Evolutionary conservation across 805 yeast genomes (phyloP).

Genomic region (Starmera pachycereana): DNA sequence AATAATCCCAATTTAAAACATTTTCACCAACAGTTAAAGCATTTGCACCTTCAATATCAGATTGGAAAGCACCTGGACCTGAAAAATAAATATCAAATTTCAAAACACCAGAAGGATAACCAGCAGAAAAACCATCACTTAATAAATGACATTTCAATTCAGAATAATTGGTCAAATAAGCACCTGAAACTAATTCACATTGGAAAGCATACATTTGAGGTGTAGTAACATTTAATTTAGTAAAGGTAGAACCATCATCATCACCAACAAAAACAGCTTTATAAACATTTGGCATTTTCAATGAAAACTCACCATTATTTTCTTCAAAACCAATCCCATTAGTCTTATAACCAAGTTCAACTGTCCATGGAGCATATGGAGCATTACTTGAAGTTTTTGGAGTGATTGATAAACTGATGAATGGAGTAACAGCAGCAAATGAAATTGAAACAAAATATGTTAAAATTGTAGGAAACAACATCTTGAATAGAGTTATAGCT

Average conservation of each 20-base stretch:
- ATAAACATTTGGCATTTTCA: constrained; percentile 23
- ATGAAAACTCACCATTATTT: constrained; percentile 15
- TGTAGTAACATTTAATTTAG: constrained; percentile 9
- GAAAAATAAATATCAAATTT: constrained; percentile 19
- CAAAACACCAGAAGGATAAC: constrained; percentile 16
- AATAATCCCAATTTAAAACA: constrained; percentile 13
- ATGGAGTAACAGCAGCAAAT: not conserved
- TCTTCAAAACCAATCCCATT: constrained; percentile 2
- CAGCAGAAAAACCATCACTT: constrained; percentile 7
- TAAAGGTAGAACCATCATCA: not conserved
- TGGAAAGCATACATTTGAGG: constrained; percentile 19
- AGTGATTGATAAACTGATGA: constrained; percentile 3
- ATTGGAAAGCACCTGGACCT: constrained; percentile 23
- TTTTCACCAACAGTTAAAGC: constrained; percentile 19
- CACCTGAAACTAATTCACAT: constrained; percentile 25
- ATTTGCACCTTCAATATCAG: constrained; percentile 23
- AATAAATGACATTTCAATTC: constrained; percentile 20
- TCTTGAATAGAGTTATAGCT: too few species aligned
- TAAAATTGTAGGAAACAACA: too few species aligned
- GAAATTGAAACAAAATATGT: too few species aligned
- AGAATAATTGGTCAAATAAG: constrained; percentile 20
- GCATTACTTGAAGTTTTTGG: constrained; percentile 5
- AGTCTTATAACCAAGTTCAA: constrained; percentile 19
- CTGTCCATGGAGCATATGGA: constrained; percentile 26
- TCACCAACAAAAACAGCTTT: constrained; percentile 22